Base-by-base conservation (phyloP, 805 yeast genomes). In the Saccharomycopsis amapae region DNA sequence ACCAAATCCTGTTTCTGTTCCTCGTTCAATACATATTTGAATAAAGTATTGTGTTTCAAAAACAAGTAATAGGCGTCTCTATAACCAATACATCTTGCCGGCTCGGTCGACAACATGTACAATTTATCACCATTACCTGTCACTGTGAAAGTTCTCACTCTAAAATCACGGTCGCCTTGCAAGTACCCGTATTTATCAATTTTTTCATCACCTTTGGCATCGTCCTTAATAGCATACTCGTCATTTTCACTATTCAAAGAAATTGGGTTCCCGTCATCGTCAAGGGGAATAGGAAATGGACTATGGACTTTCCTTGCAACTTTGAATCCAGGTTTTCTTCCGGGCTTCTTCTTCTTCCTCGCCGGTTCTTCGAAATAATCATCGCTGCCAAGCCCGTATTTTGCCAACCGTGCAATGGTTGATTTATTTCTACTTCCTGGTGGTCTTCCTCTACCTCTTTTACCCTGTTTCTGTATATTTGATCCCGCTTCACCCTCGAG, bases 91-190 rank as follows among this genome's bases (percentile, higher is more conserved):
- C 90, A 79, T 55, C 97, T 75, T 1, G 98, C 97, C 2, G 96
- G 96, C 59, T 93, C 98, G 0, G 97, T 89, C 2, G 95, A 81
- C 40, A 93, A 75, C 95, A 90, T 89, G 62, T 78, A 93, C 48
- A 80, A 69, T 53, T 80, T 72, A 18, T 78, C 76, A 6, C 95
- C 96, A 45, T 77, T 66, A 15, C 64, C 66, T 19, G 55, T 48
- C 6, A 83, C 68, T 4, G 79, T 79, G 62, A 85, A 85, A 0
- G 83, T 74, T 50, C 81, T 85, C 45, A 81, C 78, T 49, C 89
- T 69, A 65, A 71, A 85, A 53, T 72, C 75, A 46, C 94, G 69
- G 23, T 76, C 85, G 1, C 80, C 87, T 32, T 56, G 57, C 51
- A 85, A 66, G 37, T 68, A 62, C 4, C 94, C 94, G 42, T 66